Evolutionary conservation across 2,329 filamentous ascomycete genomes (phyloP), one percentile per base, ranked within the genome.

Genomic region (Lachnellula subtilissima): DNA sequence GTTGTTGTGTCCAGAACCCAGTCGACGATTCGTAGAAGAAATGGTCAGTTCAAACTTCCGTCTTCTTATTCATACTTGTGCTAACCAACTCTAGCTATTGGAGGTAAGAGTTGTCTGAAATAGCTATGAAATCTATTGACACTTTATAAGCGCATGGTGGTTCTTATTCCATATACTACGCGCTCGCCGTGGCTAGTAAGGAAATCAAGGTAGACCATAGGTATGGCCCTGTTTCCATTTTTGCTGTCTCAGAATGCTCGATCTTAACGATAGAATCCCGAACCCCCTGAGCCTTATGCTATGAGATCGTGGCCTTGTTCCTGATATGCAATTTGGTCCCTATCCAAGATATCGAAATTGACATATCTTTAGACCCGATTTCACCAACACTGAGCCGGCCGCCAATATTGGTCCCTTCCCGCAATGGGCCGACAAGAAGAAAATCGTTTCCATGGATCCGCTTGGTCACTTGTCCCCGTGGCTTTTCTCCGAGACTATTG

Each of bases 381-480:
- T 88, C 71, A 87, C 86, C 60, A 90, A 97, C 72, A 96, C 91
- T 9, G 89, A 97, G 71, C 94, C 94, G 12, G 91, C 92, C n/a
- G 89, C 85, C 22, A 83, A 87, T 52, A 90, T 97, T 69, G 91
- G 91, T 0, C 91, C 90, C 7, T 96, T 96, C 66, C 86, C 89
- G 7, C 85, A 94, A 74, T 99, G 93, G 93, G 83, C 82, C 25
- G 89, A 96, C 69, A 83, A 82, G 67, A 91, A 90, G 73, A 97
- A 97, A 78, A 97, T 99, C 61, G 93, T 97, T 14, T 90, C 93
- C 17, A 96, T 99, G 91, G 94, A 97, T 70, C 93, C 93, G 0
- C 89, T 88, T 71, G 93, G 94, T 6, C 94, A 97, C 75, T 76
- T 96, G 58, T 83, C 87, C 8, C 89, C 90, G 8, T 92, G 87